These are phyloP conservation scores for Sanguinoderma infundibulare DNA, from an alignment of 1,284 basidiomycete genomes.

Conservation along the genomic window DNA sequence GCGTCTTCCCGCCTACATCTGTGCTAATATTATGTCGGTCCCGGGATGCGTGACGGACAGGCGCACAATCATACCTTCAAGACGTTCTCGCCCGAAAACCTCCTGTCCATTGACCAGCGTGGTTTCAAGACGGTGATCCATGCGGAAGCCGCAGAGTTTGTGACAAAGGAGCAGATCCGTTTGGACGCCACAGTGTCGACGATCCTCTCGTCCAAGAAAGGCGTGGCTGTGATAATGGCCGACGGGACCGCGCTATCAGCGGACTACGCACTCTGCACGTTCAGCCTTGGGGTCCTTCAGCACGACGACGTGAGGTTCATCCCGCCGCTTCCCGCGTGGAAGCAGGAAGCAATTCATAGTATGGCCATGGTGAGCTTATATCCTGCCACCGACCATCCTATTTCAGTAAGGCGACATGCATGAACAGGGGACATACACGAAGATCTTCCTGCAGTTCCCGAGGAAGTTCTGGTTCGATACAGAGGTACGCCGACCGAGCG, in stretches of 20 bases:
- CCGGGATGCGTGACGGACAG: slow-evolving; percentile 31
- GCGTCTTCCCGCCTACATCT: not conserved
- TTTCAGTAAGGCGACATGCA: too few relatives aligned
- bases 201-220: slow-evolving; percentile 48
- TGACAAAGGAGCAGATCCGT: slow-evolving; percentile 47
- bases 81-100: slow-evolving; percentile 58
- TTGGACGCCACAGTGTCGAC: slow-evolving; percentile 56
- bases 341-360: slow-evolving; percentile 66
- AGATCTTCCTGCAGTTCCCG: slow-evolving; percentile 71
- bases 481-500: slow-evolving; percentile 52
- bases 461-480: slow-evolving; percentile 73
- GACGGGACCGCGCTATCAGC: slow-evolving; percentile 49
- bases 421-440: slow-evolving; percentile 61
- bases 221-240: slow-evolving; percentile 44
- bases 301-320: slow-evolving; percentile 60
- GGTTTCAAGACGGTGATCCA: slow-evolving; percentile 63
- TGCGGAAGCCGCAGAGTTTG: slow-evolving; percentile 57
- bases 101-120: slow-evolving; percentile 61
- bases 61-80: slow-evolving; percentile 67
- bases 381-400: too few relatives aligned
- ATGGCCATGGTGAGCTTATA: slow-evolving; percentile 57
- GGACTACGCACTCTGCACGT: slow-evolving; percentile 64
- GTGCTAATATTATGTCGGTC: slow-evolving; percentile 4
- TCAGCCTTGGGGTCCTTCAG: slow-evolving; percentile 68
- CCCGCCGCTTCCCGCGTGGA: slow-evolving; percentile 65